Percentiles rank a stretch among this genome's conserved stretches.
Conservation (phyloP, 176 grass and related monocot genomes). For the Pontederia crassipes region DNA sequence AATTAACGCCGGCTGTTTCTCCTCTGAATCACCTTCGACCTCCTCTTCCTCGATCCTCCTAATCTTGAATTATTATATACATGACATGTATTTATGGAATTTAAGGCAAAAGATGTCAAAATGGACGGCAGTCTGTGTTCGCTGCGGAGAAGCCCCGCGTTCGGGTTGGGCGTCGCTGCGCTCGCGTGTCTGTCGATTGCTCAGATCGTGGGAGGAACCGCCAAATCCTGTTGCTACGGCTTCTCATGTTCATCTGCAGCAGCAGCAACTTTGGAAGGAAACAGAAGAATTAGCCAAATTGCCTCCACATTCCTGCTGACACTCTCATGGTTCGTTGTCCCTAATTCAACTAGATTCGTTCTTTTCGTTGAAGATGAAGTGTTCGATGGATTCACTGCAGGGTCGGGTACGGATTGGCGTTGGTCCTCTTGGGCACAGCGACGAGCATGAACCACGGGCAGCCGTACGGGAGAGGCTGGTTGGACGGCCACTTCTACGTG, state of each 20-base stretch:
- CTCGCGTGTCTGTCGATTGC: slow-evolving; percentile 51
- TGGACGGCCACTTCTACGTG: slow-evolving; percentile 89
- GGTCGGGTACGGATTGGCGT: slow-evolving; percentile 48
- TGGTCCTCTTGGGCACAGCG: slow-evolving; percentile 39
- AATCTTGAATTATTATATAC: too few relatives aligned
- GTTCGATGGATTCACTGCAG: not conserved
- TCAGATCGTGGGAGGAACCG: slow-evolving; percentile 45
- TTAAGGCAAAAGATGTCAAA: slow-evolving; percentile 70
- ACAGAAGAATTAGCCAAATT: slow-evolving; percentile 8
- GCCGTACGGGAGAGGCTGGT: slow-evolving; percentile 74
- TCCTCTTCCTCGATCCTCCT: not conserved
- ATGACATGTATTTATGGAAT: too few relatives aligned
- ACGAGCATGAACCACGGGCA: slow-evolving; percentile 86
- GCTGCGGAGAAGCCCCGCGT: slow-evolving; percentile 59
- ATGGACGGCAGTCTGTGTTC: slow-evolving; percentile 87
- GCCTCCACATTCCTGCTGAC: slow-evolving; percentile 30
- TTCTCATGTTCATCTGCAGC: not conserved
- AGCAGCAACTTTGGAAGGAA: not conserved
- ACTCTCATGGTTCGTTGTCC: slow-evolving; percentile 45
- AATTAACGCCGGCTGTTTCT: too few relatives aligned
- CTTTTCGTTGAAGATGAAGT: too few relatives aligned
- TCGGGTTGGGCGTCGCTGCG: slow-evolving; percentile 64
- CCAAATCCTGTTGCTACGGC: not conserved
- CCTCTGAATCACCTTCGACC: not conserved
- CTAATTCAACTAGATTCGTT: not conserved